Evolutionary conservation across 2,329 filamentous ascomycete species (phyloP).

Genomic region (Niveomyces coronatus): DNA sequence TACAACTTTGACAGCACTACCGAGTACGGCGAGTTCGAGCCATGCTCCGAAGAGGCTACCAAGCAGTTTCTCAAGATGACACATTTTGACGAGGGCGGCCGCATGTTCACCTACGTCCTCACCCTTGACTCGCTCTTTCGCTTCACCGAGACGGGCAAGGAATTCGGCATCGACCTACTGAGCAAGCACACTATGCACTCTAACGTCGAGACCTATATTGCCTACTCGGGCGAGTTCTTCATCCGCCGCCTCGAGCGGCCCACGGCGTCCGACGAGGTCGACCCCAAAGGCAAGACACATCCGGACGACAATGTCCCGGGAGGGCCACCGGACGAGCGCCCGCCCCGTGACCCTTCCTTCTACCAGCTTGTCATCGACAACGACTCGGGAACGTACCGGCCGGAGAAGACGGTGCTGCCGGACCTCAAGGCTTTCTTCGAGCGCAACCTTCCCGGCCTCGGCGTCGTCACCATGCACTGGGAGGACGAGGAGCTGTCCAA

Average conservation of each 20-base stretch:
- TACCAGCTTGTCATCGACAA: slow-evolving; percentile 94
- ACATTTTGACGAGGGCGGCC: slow-evolving; percentile 75
- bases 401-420: slow-evolving; percentile 67
- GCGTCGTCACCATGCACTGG: slow-evolving; percentile 65
- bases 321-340: slow-evolving; percentile 34
- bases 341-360: slow-evolving; percentile 37
- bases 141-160: slow-evolving; percentile 92
- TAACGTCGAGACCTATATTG: slow-evolving; percentile 82
- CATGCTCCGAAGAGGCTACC: slow-evolving; percentile 60
- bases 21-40: slow-evolving; percentile 55
- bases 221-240: slow-evolving; percentile 89
- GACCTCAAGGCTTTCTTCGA: slow-evolving; percentile 60
- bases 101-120: slow-evolving; percentile 85
- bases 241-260: slow-evolving; percentile 55
- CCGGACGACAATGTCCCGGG: slow-evolving; percentile 36
- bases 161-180: slow-evolving; percentile 87
- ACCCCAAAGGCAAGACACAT: slow-evolving; percentile 39
- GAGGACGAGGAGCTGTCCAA: slow-evolving; percentile 62
- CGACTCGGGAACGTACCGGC: slow-evolving; percentile 86
- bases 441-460: slow-evolving; percentile 65
- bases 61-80: slow-evolving; percentile 76
- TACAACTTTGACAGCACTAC: slow-evolving; percentile 82
- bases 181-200: slow-evolving; percentile 97
- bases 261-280: slow-evolving; percentile 29
- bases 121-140: slow-evolving; percentile 78